These are phyloP conservation scores for Paecilomyces fulvus DNA, from an alignment of 2,329 filamentous ascomycete species.

Conservation along the genomic window DNA sequence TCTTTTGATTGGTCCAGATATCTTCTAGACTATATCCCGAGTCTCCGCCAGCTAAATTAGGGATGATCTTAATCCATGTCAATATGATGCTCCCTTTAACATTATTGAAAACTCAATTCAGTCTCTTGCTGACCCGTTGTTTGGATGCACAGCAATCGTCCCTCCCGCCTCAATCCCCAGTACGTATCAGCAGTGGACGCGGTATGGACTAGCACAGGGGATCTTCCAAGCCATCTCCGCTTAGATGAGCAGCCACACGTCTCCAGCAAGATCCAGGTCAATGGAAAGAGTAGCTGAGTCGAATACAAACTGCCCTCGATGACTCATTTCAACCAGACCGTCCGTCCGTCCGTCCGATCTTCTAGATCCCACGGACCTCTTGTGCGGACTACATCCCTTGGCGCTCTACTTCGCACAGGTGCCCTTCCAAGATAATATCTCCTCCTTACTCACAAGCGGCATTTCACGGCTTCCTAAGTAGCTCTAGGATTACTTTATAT, in stretches of 20 bases:
- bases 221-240: neutral
- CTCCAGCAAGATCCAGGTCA: neutral
- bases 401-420: neutral
- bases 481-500: neutral
- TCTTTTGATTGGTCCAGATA: neutral
- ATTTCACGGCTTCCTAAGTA: neutral
- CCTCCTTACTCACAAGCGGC: neutral
- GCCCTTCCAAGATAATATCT: neutral
- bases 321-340: neutral
- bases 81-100: neutral
- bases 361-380: neutral
- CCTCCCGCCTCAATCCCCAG: neutral
- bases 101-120: neutral
- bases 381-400: neutral
- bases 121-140: neutral
- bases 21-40: neutral
- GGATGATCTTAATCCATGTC: neutral
- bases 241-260: neutral
- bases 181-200: neutral
- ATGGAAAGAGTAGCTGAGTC: neutral
- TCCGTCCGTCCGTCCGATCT: neutral
- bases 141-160: neutral
- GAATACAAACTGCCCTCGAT: neutral
- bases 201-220: neutral
- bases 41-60: neutral